These are phyloP conservation scores for Diplodia sapinea DNA, from an alignment of 2,329 filamentous ascomycete genomes.

Conservation along the genomic window DNA sequence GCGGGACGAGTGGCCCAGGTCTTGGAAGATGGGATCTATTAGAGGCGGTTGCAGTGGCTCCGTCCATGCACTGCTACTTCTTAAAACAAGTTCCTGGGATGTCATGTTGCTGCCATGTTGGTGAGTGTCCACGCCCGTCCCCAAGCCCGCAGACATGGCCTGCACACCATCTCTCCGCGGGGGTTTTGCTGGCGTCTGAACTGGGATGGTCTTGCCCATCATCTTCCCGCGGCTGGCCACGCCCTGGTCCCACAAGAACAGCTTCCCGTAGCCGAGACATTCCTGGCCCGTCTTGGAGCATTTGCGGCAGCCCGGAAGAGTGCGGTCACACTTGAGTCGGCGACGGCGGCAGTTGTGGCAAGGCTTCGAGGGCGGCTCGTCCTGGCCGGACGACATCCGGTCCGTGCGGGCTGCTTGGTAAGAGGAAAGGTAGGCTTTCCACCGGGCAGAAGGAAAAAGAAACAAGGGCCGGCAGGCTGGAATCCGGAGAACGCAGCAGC, in stretches of 20 bases:
- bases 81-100: not conserved
- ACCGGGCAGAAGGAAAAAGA: not conserved
- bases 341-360: constrained; percentile 68
- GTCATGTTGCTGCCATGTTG: not conserved
- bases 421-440: no score
- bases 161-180: not conserved
- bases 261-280: constrained; percentile 67
- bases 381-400: constrained; percentile 11
- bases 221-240: constrained; percentile 59
- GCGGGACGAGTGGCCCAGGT: constrained; percentile 3
- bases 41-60: not conserved
- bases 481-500: not conserved
- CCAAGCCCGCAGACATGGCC: not conserved
- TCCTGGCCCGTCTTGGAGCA: constrained; percentile 61
- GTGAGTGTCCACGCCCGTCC: no score
- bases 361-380: constrained; percentile 44
- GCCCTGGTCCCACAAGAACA: constrained; percentile 65
- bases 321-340: constrained; percentile 67
- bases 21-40: constrained; percentile 23
- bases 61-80: not conserved
- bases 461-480: not conserved
- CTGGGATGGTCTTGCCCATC: constrained; percentile 58
- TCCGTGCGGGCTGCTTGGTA: not conserved
- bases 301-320: constrained; percentile 65
- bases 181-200: not conserved